These are phyloP conservation scores for Schwanniomyces pseudopolymorphus DNA, from an alignment of 805 yeast genomes.

Conservation along the genomic window DNA sequence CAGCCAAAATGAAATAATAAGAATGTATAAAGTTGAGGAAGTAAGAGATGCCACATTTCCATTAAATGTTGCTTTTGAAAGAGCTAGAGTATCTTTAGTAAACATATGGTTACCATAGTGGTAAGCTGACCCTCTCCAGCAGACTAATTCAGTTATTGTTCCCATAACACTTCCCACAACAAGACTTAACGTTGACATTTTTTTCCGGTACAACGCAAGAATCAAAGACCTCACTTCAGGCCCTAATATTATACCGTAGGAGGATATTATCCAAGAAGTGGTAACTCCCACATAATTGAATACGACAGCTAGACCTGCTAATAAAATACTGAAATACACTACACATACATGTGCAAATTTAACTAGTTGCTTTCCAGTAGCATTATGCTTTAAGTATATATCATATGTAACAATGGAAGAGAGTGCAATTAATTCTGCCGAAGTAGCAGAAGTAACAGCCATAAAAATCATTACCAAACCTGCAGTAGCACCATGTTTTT, in stretches of 20 bases:
- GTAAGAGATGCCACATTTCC: constrained; percentile 39
- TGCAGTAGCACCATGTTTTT: constrained; percentile 26
- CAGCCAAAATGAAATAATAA: constrained; percentile 26
- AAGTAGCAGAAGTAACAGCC: constrained; percentile 41
- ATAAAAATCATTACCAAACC: constrained; percentile 34
- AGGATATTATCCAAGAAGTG: constrained; percentile 40
- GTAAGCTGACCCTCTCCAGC: constrained; percentile 37
- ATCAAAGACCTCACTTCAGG: constrained; percentile 24
- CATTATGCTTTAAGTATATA: constrained; percentile 20
- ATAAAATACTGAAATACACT: constrained; percentile 12
- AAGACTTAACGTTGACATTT: constrained; percentile 35
- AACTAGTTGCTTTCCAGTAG: constrained; percentile 24
- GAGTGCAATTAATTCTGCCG: constrained; percentile 42
- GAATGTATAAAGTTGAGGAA: constrained; percentile 35
- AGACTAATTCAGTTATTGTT: constrained; percentile 31
- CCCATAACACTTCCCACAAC: constrained; percentile 39
- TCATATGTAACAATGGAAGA: constrained; percentile 32
- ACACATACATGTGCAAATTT: constrained; percentile 20
- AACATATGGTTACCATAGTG: constrained; percentile 24
- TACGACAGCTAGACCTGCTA: constrained; percentile 16
- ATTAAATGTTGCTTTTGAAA: constrained; percentile 41
- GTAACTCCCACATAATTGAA: constrained; percentile 10
- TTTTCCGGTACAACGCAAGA: constrained; percentile 26
- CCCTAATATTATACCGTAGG: constrained; percentile 24
- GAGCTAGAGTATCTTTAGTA: constrained; percentile 11